Evolutionary conservation across 1,139 yeast species (phyloP).

Genomic region (Kurtzmaniella quercitrusa): DNA sequence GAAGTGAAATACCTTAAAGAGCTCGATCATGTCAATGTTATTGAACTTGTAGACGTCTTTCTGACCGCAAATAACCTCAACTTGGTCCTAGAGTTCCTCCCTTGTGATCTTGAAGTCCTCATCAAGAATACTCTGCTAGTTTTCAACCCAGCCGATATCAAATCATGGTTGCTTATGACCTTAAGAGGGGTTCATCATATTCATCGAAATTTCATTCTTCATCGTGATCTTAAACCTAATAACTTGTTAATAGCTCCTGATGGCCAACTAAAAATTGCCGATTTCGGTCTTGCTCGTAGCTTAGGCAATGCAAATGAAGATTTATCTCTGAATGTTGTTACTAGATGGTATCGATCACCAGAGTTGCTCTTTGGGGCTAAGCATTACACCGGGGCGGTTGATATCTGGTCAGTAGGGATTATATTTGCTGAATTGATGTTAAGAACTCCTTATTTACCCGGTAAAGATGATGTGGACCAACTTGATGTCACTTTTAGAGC

Average conservation of each 20-base stretch:
- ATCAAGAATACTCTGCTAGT: slow-evolving; percentile 76
- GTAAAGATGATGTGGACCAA: slow-evolving; percentile 85
- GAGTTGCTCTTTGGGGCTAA: slow-evolving; percentile 85
- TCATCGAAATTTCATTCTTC: slow-evolving; percentile 84
- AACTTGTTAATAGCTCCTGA: slow-evolving; percentile 78
- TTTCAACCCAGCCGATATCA: slow-evolving; percentile 83
- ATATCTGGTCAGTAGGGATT: slow-evolving; percentile 91
- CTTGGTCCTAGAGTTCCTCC: slow-evolving; percentile 84
- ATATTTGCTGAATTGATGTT: slow-evolving; percentile 97
- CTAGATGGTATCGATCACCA: slow-evolving; percentile 97
- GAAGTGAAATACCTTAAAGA: slow-evolving; percentile 94
- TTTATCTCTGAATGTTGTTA: slow-evolving; percentile 89
- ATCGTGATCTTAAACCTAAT: slow-evolving; percentile 84
- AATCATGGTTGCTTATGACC: slow-evolving; percentile 93
- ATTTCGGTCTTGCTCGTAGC: slow-evolving; percentile 92
- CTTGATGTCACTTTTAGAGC: slow-evolving; percentile 89
- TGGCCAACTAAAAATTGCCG: slow-evolving; percentile 89
- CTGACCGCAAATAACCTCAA: slow-evolving; percentile 70
- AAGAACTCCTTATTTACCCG: slow-evolving; percentile 92
- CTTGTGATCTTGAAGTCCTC: slow-evolving; percentile 85
- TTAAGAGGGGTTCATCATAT: slow-evolving; percentile 92
- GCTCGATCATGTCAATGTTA: slow-evolving; percentile 74
- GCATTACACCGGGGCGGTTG: slow-evolving; percentile 85
- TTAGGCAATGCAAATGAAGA: slow-evolving; percentile 76
- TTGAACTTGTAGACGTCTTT: slow-evolving; percentile 84